Percentiles rank a stretch among this genome's conserved stretches.
Conservation (phyloP, 1,139 yeast genomes). For the Nakaseomyces nivariensis region DNA sequence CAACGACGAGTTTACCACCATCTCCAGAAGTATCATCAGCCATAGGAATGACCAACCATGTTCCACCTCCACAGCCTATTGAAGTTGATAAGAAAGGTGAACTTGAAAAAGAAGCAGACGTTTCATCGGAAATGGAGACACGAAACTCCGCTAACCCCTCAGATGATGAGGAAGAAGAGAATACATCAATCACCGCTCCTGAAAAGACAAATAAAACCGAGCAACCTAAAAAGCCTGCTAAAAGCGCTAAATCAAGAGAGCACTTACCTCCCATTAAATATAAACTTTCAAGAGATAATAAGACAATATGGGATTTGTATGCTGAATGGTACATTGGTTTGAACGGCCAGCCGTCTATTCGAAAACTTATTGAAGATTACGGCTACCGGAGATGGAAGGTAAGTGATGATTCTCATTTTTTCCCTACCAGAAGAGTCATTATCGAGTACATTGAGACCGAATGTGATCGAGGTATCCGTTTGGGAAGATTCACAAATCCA, state of each 20-base stretch:
- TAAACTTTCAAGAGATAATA: constrained; percentile 29
- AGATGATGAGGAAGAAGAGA: not conserved
- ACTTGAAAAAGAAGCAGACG: too few species aligned
- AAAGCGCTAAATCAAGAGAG: constrained; percentile 11
- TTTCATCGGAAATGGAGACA: not conserved
- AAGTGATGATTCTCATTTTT: constrained; percentile 30
- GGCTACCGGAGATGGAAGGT: constrained; percentile 33
- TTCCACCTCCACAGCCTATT: not conserved
- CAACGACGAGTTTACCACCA: constrained; percentile 7
- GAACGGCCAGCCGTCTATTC: constrained; percentile 28
- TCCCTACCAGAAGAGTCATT: constrained; percentile 30
- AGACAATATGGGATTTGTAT: constrained; percentile 30
- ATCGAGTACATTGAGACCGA: constrained; percentile 29
- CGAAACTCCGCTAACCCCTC: not conserved
- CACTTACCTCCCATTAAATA: constrained; percentile 19
- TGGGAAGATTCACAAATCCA: constrained; percentile 25
- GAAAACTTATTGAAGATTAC: constrained; percentile 25
- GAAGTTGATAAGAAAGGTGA: not conserved
- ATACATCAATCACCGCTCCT: not conserved
- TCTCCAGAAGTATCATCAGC: constrained; percentile 1
- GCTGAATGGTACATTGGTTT: constrained; percentile 31
- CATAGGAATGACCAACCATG: not conserved
- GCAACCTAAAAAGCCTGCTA: not conserved
- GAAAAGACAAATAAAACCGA: not conserved
- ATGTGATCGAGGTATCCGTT: constrained; percentile 24